A percentile compares a stretch with the other conserved stretches of the same genome.
Conservation (phyloP, 1,139 yeast species). For the Kazachstania sp. region DNA sequence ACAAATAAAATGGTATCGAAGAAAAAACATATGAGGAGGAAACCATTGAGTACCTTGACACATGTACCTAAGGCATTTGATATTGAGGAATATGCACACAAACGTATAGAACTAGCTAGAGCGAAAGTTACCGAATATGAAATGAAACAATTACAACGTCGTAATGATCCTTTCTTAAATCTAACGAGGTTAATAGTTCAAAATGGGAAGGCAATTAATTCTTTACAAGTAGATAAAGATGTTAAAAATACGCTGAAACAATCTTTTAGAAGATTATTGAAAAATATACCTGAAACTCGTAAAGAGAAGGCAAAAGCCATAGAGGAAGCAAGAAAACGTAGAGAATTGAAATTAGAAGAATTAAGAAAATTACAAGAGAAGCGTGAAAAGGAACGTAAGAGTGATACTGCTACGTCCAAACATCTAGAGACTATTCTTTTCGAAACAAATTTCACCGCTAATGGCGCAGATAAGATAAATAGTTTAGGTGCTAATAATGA, state of each 20-base stretch:
- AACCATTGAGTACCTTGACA: background rate
- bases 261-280: slow-evolving; percentile 9
- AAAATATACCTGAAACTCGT: slow-evolving; percentile 10
- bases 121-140: slow-evolving; percentile 29
- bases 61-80: slow-evolving; percentile 34
- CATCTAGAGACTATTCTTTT: slow-evolving; percentile 4
- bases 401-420: background rate
- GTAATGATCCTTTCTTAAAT: slow-evolving; percentile 24
- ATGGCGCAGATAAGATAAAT: slow-evolving; percentile 9
- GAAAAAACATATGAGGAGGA: background rate
- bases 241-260: slow-evolving; percentile 9
- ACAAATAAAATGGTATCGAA: background rate
- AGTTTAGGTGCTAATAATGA: slow-evolving; percentile 9
- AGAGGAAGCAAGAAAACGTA: slow-evolving; percentile 12
- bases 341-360: slow-evolving; percentile 10
- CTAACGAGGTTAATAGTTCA: slow-evolving; percentile 11
- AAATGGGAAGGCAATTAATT: slow-evolving; percentile 8
- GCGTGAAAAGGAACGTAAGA: slow-evolving; percentile 8
- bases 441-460: slow-evolving; percentile 8
- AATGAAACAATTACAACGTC: slow-evolving; percentile 21
- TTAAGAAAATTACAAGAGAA: slow-evolving; percentile 10
- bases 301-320: slow-evolving; percentile 10
- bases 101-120: slow-evolving; percentile 34
- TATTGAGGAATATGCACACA: slow-evolving; percentile 46
- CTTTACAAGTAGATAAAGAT: slow-evolving; percentile 9